Evolutionary conservation across 495 filamentous ascomycete species (phyloP).

Genomic region (Tuber melanosporum): DNA sequence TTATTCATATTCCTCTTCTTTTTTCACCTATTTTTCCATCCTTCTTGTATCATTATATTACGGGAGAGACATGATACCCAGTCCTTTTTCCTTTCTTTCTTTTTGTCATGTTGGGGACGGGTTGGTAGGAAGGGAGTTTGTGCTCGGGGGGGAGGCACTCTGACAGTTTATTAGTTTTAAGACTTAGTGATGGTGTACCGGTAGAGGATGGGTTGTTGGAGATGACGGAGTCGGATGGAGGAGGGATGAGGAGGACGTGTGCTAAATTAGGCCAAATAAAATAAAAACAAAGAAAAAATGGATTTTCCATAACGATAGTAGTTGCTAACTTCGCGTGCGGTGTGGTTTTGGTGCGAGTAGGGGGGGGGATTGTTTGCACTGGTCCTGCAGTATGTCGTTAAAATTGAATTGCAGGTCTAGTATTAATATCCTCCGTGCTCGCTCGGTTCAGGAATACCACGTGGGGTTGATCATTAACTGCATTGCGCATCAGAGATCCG

Average conservation of each 20-base stretch:
- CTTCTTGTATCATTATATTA: constrained; percentile 21
- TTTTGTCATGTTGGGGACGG: background rate
- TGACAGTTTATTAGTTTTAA: constrained; percentile 10
- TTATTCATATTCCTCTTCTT: background rate
- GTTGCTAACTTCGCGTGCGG: background rate
- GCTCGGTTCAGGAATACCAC: background rate
- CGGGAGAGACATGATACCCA: constrained; percentile 11
- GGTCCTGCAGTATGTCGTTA: background rate
- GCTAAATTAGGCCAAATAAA: background rate
- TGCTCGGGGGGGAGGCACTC: constrained; percentile 10
- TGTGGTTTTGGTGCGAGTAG: background rate
- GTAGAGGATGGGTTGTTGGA: constrained; percentile 7
- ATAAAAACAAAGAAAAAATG: background rate
- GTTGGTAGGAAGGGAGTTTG: constrained; percentile 6
- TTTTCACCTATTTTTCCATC: background rate
- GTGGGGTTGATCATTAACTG: background rate
- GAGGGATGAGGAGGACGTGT: background rate
- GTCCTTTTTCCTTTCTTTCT: background rate
- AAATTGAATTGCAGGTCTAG: background rate
- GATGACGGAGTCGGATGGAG: background rate
- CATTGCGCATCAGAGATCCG: background rate
- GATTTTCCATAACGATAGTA: background rate
- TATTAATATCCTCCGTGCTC: background rate
- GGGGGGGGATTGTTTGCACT: background rate
- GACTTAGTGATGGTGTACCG: background rate